phyloP scores from a whole-genome alignment of 1,139 yeast genomes.

The Kodamaea sp. region DNA sequence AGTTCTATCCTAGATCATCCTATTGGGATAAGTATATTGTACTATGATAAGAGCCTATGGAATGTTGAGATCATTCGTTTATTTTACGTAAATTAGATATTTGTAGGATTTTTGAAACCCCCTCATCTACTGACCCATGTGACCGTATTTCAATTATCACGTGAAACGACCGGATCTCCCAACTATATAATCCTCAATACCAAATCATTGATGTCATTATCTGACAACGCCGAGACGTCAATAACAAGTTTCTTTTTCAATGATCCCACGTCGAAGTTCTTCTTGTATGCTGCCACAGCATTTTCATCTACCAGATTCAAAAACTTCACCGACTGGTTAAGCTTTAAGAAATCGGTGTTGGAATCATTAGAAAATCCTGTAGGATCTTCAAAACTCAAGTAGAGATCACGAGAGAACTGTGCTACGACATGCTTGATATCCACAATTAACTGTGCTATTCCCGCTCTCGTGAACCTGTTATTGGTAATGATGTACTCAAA shows the following conservation, averaged over 20 bases:
- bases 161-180: too few relatives aligned
- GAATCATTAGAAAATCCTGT: slow-evolving; percentile 24
- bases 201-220: slow-evolving; percentile 36
- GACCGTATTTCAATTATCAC: too few relatives aligned
- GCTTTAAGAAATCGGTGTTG: slow-evolving; percentile 31
- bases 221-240: slow-evolving; percentile 27
- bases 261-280: slow-evolving; percentile 16
- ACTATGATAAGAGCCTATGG: too few relatives aligned
- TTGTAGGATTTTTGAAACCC: too few relatives aligned
- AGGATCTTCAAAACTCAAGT: slow-evolving; percentile 13
- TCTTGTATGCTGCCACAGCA: slow-evolving; percentile 20
- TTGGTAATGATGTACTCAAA: slow-evolving; percentile 63
- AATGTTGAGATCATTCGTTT: too few relatives aligned
- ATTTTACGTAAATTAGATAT: too few relatives aligned
- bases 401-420: slow-evolving; percentile 29
- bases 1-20: too few relatives aligned
- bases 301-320: slow-evolving; percentile 29
- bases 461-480: slow-evolving; percentile 58
- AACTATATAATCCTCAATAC: slow-evolving; percentile 34
- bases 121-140: too few relatives aligned
- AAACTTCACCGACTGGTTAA: slow-evolving; percentile 43
- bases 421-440: slow-evolving; percentile 55
- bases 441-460: slow-evolving; percentile 54
- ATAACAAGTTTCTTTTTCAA: slow-evolving; percentile 28
- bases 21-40: too few relatives aligned